phyloP scores from a whole-genome alignment of 768 basidiomycete genomes.

The Boletales sp. region DNA sequence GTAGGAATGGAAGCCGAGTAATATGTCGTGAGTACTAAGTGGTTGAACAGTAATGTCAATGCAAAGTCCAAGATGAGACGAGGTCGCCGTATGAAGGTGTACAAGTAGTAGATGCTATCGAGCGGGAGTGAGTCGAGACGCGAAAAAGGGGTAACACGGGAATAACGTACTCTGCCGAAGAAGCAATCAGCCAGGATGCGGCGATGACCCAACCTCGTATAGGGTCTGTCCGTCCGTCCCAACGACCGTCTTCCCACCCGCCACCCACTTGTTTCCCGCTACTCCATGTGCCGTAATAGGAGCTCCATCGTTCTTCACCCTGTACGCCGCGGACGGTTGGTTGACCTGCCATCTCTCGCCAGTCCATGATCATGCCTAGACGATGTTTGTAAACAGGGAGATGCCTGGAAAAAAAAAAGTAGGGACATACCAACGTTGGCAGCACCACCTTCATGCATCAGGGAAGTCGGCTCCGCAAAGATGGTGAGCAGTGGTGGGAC shows the following conservation, averaged over 20 bases:
- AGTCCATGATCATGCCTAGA: constrained; percentile 91
- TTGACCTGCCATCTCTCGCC: constrained; percentile 90
- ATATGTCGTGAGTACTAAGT: constrained; percentile 92
- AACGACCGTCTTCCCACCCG: constrained; percentile 44
- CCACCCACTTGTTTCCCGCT: constrained; percentile 72
- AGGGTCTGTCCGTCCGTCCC: constrained; percentile 73
- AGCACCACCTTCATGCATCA: constrained; percentile 74
- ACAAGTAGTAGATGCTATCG: constrained; percentile 71
- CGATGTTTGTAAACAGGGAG: neutral
- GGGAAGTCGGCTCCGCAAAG: constrained; percentile 69
- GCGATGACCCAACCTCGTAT: constrained; percentile 90
- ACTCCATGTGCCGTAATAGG: constrained; percentile 74
- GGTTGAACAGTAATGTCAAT: constrained; percentile 86
- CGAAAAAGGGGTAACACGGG: constrained; percentile 1
- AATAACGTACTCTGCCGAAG: constrained; percentile 74
- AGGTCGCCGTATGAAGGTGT: constrained; percentile 83
- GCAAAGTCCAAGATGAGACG: constrained; percentile 95
- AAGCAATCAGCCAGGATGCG: constrained; percentile 80
- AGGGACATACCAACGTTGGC: constrained; percentile 68
- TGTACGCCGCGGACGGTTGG: constrained; percentile 69
- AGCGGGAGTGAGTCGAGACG: constrained; percentile 8
- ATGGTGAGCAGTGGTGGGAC: constrained; percentile 73
- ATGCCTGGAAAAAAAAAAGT: neutral
- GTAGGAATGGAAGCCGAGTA: constrained; percentile 66
- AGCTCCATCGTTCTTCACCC: constrained; percentile 62